phyloP scores from a whole-genome alignment of 2,329 filamentous ascomycete species.

The Pestalotiopsis sp. region DNA sequence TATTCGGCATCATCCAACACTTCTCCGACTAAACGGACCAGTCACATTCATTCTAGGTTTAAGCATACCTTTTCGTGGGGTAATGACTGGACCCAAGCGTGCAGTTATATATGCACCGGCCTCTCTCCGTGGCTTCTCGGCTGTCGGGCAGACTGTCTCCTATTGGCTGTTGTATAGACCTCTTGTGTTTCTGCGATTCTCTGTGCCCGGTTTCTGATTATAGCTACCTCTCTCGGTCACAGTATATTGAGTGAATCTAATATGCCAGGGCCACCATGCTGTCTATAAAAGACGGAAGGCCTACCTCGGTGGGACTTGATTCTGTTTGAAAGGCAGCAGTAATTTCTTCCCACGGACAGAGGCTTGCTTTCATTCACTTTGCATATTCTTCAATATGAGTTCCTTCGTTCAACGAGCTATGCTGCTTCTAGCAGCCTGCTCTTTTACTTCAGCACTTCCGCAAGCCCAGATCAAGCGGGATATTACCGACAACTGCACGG shows the following conservation, averaged over 20 bases:
- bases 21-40: conserved; percentile 1
- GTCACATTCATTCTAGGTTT: neutral
- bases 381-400: neutral
- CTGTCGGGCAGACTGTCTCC: neutral
- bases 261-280: neutral
- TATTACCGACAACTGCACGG: neutral
- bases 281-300: neutral
- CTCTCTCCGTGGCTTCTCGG: neutral
- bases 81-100: neutral
- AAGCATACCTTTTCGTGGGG: neutral
- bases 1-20: neutral
- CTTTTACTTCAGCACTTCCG: neutral
- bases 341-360: neutral
- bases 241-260: neutral
- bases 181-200: neutral
- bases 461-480: neutral
- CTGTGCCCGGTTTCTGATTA: neutral
- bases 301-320: neutral
- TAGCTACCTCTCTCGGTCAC: neutral
- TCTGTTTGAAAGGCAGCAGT: neutral
- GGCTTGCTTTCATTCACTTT: neutral
- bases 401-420: neutral
- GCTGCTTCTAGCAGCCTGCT: conserved; percentile 6
- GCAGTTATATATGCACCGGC: neutral
- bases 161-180: neutral